Evolutionary conservation across 2,329 filamentous ascomycete genomes (phyloP), one percentile per base, ranked within the genome.

Genomic region (Trichoderma sp.): DNA sequence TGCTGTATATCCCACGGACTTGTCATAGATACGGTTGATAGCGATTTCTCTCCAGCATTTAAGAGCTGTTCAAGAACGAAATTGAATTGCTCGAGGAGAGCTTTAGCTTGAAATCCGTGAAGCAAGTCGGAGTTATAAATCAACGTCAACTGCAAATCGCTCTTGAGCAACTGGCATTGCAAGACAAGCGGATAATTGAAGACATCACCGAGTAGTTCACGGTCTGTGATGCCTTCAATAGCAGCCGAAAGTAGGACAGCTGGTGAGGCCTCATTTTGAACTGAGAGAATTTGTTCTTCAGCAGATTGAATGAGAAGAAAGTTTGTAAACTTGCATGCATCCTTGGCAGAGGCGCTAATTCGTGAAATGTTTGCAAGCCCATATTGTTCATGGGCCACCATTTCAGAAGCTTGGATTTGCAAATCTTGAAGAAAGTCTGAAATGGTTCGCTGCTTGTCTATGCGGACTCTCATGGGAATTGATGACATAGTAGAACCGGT

Each of bases 401-500:
- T 68, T 5, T 65, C 66, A 24, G 28, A 55, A 24, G 66, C 59
- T 30, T 68, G 66, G 11, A 16, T n/a, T 37, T 68, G 66, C 8
- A 68, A 43, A 11, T 7, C 16, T 10, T 68, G 49, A 26, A 68
- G 51, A 26, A 65, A 63, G n/a, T 16, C 26, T 10, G 59, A 34
- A 26, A 68, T 26, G 4, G 28, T 26, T 30, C 58, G 58, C 49
- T 16, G 55, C 8, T n/a, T 43, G 51, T 68, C 59, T 3, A 68
- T 5, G 3, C 34, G 46, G 11, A 68, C 34, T 11, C 66, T 18
- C 26, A 68, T 21, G 11, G 73, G 74, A 1, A 76, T 68, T 4
- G 70, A 72, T 5, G 72, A 70, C 3, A 13, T 10, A 26, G 76
- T 73, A 0, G 73, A 73, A 0, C 73, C 75, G 1, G 71, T 65